Evolutionary conservation across 441 rosid species (phyloP), one percentile per base, ranked within the genome.

Genomic region (Populus hybrid): DNA sequence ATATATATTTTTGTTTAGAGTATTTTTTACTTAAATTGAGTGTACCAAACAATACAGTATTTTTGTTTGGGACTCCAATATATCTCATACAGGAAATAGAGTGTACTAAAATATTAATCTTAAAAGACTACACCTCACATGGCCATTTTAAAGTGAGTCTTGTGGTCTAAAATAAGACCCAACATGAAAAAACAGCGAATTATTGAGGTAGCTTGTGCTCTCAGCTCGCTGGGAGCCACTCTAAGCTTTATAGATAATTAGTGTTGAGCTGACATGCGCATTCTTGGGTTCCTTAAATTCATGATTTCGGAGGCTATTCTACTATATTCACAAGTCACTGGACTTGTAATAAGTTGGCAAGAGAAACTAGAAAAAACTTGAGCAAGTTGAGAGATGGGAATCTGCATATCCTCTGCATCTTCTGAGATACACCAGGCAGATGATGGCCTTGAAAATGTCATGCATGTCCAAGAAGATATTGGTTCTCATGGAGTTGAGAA

Each of bases 351-450:
- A 75, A 34, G 65, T 67, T 66, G 30, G 66, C 11, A 14, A 4
- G 69, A 71, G 38, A 67, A 26, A 46, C 4, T 6, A 50, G 46
- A 28, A 20, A 28, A 20, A 73, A 3, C 23, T 35, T 36, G 57
- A n/a, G 30, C 36, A 21, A 66, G 61, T 50, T 20, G 76, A 84
- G 75, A 84, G 65, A 94, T 93, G 97, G 97, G 97, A 86, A 87
- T 90, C 86, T 94, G 99, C 85, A 79, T 82, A 73, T 90, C 97
- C 75, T 77, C 83, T 84, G 89, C 86, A 87, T 82, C 92, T 87
- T 81, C 93, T 77, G 96, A 85, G 87, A 90, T 91, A 65, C 88
- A 87, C 77, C 89, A 78, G 74, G 76, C 77, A 2, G 86, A 75
- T 50, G 89, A 89, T 79, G 80, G 80, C 70, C 86, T 83, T 26